Evolutionary conservation across 345 rosid species (phyloP).

Genomic region (Sonneratia alba): DNA sequence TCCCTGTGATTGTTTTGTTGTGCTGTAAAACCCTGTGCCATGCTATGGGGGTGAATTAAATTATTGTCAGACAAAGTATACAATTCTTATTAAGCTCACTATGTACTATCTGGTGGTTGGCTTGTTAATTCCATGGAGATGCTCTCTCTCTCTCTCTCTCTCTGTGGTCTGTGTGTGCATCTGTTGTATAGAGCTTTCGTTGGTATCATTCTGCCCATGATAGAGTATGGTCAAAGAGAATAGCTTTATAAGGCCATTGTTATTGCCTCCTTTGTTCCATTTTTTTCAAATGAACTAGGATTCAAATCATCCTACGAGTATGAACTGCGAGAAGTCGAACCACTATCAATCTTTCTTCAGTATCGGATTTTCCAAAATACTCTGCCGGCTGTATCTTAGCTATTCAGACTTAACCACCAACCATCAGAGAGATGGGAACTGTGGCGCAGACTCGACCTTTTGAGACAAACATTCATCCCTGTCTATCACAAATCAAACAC

Average conservation of each 20-base stretch:
- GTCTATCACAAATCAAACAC: slow-evolving; percentile 49
- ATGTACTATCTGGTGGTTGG: slow-evolving; percentile 1
- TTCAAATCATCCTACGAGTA: not conserved
- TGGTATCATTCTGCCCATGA: not conserved
- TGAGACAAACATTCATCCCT: slow-evolving; percentile 62
- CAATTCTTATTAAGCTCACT: slow-evolving; percentile 29
- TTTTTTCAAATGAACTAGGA: too few relatives aligned
- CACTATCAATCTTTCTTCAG: not conserved
- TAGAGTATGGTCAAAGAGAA: too few relatives aligned
- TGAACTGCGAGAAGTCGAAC: not conserved
- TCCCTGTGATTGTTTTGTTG: slow-evolving; percentile 8
- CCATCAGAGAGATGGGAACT: slow-evolving; percentile 42
- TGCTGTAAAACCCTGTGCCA: slow-evolving; percentile 38
- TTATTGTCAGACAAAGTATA: slow-evolving; percentile 16
- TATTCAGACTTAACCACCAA: slow-evolving; percentile 33
- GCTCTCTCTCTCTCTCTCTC: not conserved
- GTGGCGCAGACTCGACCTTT: slow-evolving; percentile 52
- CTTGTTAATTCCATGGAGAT: not conserved
- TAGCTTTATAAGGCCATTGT: too few relatives aligned
- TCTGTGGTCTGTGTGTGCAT: not conserved
- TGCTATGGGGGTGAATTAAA: slow-evolving; percentile 11
- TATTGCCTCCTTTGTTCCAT: too few relatives aligned
- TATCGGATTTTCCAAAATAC: not conserved
- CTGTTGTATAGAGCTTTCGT: not conserved
- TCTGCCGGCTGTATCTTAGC: not conserved